Percentiles rank a stretch among this genome's conserved stretches.
Conservation (phyloP, 371 early-diverging fungal species). For the Batrachochytrium dendrobatidis region DNA sequence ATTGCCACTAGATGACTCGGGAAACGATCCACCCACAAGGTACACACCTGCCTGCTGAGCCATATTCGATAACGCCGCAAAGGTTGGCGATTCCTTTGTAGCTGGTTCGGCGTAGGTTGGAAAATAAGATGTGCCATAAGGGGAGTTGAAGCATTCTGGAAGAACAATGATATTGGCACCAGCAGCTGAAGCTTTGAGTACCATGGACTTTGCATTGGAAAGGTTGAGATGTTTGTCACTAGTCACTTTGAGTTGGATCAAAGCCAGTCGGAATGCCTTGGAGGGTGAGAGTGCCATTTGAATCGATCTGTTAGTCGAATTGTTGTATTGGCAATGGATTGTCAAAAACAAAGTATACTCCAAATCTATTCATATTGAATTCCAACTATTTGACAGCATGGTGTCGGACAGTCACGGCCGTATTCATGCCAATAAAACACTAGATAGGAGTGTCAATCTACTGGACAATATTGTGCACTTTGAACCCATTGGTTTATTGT, state of each 20-base stretch:
- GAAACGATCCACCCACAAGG: slow-evolving; percentile 84
- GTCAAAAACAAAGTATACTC: no score
- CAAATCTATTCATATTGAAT: no score
- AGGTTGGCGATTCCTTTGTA: slow-evolving; percentile 51
- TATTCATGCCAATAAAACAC: no score
- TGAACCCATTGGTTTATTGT: no score
- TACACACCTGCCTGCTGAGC: slow-evolving; percentile 76
- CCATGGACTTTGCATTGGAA: slow-evolving; percentile 59
- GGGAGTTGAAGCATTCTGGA: slow-evolving; percentile 96
- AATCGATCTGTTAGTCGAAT: no score
- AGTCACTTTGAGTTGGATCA: slow-evolving; percentile 68
- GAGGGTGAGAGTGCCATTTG: background rate
- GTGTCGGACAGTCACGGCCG: no score
- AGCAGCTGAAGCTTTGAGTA: slow-evolving; percentile 72
- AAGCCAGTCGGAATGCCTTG: slow-evolving; percentile 22
- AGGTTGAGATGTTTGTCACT: slow-evolving; percentile 73
- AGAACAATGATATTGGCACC: slow-evolving; percentile 83
- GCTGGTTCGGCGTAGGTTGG: slow-evolving; percentile 59
- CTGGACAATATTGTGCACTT: no score
- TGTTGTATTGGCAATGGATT: no score
- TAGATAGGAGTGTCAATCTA: no score
- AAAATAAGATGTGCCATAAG: slow-evolving; percentile 87
- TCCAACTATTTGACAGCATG: no score
- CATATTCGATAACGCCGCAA: slow-evolving; percentile 55
- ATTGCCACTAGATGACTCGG: slow-evolving; percentile 47